A percentile compares a stretch with the other conserved stretches of the same genome.
Evolutionary conservation across 2,329 filamentous ascomycete genomes (phyloP).

Genomic region (Hymenoscyphus albidus): DNA sequence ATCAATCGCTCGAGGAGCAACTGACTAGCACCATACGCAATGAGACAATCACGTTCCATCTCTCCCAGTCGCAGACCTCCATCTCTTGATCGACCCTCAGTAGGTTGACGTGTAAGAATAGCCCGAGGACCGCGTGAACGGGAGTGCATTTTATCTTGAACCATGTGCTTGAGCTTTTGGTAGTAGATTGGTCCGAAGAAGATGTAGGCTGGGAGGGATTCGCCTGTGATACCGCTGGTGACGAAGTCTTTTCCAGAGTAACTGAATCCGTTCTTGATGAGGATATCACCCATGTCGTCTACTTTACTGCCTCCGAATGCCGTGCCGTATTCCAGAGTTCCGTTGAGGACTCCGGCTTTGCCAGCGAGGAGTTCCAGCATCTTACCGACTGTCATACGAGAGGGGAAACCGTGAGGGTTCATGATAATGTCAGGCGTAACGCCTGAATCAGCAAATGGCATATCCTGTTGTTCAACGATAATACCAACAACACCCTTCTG

Average conservation of each 20-base stretch:
- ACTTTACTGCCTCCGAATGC: constrained; percentile 81
- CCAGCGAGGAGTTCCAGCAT: constrained; percentile 92
- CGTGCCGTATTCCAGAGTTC: constrained; percentile 84
- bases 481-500: constrained; percentile 98
- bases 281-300: constrained; percentile 80
- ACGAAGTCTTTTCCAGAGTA: constrained; percentile 98
- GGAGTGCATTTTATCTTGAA: constrained; percentile 99
- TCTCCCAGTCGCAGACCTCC: constrained; percentile 92
- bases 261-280: constrained; percentile 85
- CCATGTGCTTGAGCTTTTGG: constrained; percentile 99
- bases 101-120: constrained; percentile 91
- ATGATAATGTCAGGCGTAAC: constrained; percentile 99
- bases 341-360: constrained; percentile 84
- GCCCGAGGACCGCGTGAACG: constrained; percentile 85
- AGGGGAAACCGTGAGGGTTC: constrained; percentile 99
- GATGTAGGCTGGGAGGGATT: constrained; percentile 90
- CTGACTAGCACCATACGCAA: constrained; percentile 93
- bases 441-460: constrained; percentile 90
- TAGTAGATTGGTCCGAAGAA: constrained; percentile 99
- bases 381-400: constrained; percentile 98
- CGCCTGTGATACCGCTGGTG: constrained; percentile 90
- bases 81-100: constrained; percentile 87
- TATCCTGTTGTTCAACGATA: constrained; percentile 92
- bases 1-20: constrained; percentile 89
- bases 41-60: constrained; percentile 98